A percentile compares a stretch with the other conserved stretches of the same genome.
Conservation (phyloP, 2,329 filamentous ascomycete genomes). For the Chaetomium strumarium region DNA sequence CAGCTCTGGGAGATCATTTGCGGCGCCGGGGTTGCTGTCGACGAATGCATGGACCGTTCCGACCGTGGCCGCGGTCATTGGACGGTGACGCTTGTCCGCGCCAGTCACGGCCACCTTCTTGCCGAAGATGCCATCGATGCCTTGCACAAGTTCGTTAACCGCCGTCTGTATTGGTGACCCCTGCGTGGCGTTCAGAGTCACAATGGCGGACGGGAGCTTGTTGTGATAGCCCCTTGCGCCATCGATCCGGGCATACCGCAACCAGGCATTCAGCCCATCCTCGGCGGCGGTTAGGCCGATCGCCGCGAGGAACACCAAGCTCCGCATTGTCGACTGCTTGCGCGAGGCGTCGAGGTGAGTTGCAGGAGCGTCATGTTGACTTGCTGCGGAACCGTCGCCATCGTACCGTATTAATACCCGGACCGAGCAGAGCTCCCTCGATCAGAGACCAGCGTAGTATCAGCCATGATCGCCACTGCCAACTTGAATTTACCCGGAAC, state of each 20-base stretch:
- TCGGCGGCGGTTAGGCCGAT: constrained; percentile 44
- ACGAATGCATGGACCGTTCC: constrained; percentile 43
- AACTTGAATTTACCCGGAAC: constrained; percentile 14
- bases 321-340: constrained; percentile 8
- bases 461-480: constrained; percentile 1
- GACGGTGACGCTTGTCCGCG: background rate
- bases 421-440: background rate
- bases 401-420: background rate
- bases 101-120: constrained; percentile 30
- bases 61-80: constrained; percentile 36
- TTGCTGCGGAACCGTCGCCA: background rate
- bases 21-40: constrained; percentile 28
- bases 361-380: background rate
- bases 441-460: constrained; percentile 3
- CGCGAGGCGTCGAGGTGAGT: background rate
- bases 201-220: constrained; percentile 22
- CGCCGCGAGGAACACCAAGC: constrained; percentile 16
- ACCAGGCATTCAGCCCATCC: constrained; percentile 56
- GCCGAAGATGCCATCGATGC: constrained; percentile 52
- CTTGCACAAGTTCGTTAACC: constrained; percentile 51
- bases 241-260: constrained; percentile 54
- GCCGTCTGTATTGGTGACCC: constrained; percentile 55
- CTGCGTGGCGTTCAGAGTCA: constrained; percentile 41
- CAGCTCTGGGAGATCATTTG: constrained; percentile 33
- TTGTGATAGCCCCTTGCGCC: constrained; percentile 15